Conservation (phyloP, 2,329 filamentous ascomycete genomes). For the Mycocentrospora acerina region DNA sequence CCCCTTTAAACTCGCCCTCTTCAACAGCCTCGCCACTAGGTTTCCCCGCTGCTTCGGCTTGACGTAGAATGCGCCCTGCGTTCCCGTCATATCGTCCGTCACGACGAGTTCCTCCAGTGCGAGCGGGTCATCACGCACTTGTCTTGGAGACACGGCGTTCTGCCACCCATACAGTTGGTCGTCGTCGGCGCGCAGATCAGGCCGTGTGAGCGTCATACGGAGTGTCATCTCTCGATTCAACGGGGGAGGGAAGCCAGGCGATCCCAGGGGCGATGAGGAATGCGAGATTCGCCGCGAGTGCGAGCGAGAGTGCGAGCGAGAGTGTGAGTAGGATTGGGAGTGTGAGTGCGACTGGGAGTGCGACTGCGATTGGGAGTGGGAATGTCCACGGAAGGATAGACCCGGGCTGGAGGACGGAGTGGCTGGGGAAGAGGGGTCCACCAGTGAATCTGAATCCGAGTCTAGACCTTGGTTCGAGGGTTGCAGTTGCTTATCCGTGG, state of each 20-base stretch:
- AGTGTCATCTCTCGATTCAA: conserved; percentile 85
- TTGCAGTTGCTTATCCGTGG: no score
- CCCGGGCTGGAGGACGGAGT: conserved; percentile 39
- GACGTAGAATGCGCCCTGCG: conserved; percentile 49
- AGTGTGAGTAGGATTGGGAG: no score
- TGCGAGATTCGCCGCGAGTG: conserved; percentile 19
- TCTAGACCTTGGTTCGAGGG: conserved; percentile 34
- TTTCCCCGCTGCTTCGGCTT: conserved; percentile 38
- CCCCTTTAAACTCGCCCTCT: conserved; percentile 39
- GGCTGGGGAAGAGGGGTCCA: conserved; percentile 38
- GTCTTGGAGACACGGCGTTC: conserved; percentile 25
- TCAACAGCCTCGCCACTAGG: conserved; percentile 39
- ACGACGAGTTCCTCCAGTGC: conserved; percentile 56
- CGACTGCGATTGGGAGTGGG: conserved; percentile 33
- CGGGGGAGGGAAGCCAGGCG: conserved; percentile 19
- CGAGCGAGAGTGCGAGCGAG: no score
- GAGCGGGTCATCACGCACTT: conserved; percentile 51
- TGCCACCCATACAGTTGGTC: conserved; percentile 73
- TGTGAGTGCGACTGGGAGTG: no score
- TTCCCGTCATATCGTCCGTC: conserved; percentile 50
- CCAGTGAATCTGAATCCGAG: conserved; percentile 35
- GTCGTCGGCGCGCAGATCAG: conserved; percentile 78
- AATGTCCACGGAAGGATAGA: conserved; percentile 34
- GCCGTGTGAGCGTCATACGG: conserved; percentile 90
- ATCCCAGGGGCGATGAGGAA: conserved; percentile 24